Evolutionary conservation across 1,284 basidiomycete genomes (phyloP), one percentile per base, ranked within the genome.

Genomic region (Omphalotus olearius): DNA sequence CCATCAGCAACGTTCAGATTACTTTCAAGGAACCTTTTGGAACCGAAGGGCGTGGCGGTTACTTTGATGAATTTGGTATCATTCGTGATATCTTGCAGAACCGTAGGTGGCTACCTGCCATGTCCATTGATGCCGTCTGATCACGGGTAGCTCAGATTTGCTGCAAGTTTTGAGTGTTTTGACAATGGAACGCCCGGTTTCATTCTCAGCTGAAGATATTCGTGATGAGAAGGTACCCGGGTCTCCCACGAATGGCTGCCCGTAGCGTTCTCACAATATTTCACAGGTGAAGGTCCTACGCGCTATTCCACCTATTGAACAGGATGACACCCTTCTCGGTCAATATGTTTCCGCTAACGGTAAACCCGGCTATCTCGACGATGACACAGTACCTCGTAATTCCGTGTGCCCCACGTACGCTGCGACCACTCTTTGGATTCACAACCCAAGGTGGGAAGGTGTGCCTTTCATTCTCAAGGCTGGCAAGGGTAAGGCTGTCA

Each of bases 21-120:
- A 96, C 93, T 7, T 97, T 98, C 83, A 98, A 98, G 75, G 95
- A 98, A 72, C 91, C 93, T 9, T 96, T 98, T 66, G 94, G 94
- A 37, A 98, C 94, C 45, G 94, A 98, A 69, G 94, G 94, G 37
- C 90, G 94, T 61, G 94, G 94, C 36, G 94, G 95, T 23, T 98
- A 98, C 80, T 98, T 98, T 75, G 94, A 98, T 70, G 94, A 97
- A 71, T 98, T 97, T 71, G 94, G 94, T 56, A 96, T 98, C 68
- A 95, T 98, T 69, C 88, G 94, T 66, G 94, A 98, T 69, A 80
- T 98, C 56, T 78, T 94, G 64, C 94, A 98, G 75, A 98, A 98
- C 74, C 94, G 93, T 96, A 68, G 73, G 92, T 80, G n/a, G 11
- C 10, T 16, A 13, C 41, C 18, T 6, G 6, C 20, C 7, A 37